These are phyloP conservation scores for Scheffersomyces illinoinensis DNA, from an alignment of 1,139 yeast species.

Conservation along the genomic window DNA sequence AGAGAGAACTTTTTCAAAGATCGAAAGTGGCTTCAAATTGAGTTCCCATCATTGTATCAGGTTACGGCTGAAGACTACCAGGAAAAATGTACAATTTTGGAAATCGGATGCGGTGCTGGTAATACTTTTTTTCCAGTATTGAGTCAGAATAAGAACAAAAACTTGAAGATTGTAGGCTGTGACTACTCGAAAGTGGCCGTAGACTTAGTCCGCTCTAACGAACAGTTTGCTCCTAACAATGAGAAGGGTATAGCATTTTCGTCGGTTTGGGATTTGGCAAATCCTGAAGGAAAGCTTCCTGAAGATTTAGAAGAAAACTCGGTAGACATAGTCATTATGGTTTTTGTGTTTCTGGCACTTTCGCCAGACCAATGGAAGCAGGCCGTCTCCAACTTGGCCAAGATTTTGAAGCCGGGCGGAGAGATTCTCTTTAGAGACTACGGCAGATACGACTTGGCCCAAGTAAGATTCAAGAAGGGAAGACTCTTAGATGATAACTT, in stretches of 20 bases:
- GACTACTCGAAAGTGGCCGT: conserved; percentile 92
- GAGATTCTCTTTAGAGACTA: conserved; percentile 87
- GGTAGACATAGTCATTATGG: conserved; percentile 89
- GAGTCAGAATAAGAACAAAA: conserved; percentile 76
- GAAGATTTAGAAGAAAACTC: conserved; percentile 80
- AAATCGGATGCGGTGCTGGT: conserved; percentile 98
- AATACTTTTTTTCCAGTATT: conserved; percentile 92
- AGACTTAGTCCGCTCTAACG: conserved; percentile 70
- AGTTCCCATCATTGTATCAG: conserved; percentile 82
- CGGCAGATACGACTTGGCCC: conserved; percentile 95
- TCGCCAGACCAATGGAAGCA: conserved; percentile 89
- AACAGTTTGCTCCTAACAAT: conserved; percentile 49
- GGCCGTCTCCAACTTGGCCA: conserved; percentile 70
- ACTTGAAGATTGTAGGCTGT: conserved; percentile 75
- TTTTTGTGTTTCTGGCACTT: conserved; percentile 89
- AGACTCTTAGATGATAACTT: conserved; percentile 88
- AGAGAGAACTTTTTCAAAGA: conserved; percentile 93
- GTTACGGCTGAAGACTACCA: conserved; percentile 67
- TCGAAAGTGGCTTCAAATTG: conserved; percentile 93
- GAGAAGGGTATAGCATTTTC: conserved; percentile 68
- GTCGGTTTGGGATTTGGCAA: conserved; percentile 94
- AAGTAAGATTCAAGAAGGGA: conserved; percentile 87
- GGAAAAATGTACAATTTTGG: conserved; percentile 75
- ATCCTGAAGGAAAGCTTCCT: conserved; percentile 71
- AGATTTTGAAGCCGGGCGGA: conserved; percentile 90